These are phyloP conservation scores for Chernovozyma sophiae-reginae DNA, from an alignment of 1,139 yeast genomes.

Conservation along the genomic window DNA sequence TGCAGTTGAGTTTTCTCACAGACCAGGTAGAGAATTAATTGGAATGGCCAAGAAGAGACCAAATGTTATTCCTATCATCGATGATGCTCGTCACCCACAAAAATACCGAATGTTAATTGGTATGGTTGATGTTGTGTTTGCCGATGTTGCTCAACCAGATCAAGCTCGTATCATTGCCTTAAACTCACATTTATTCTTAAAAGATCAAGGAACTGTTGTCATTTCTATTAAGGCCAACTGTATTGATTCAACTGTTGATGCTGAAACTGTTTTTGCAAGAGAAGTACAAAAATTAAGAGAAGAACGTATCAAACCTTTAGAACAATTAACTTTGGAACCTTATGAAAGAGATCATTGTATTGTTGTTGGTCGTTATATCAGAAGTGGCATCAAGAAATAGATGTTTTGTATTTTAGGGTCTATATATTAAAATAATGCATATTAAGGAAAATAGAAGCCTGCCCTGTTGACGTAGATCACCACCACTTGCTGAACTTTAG, in stretches of 20 bases:
- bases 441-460: background rate
- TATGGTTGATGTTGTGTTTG: constrained; percentile 97
- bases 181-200: constrained; percentile 95
- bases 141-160: constrained; percentile 99
- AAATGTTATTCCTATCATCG: constrained; percentile 95
- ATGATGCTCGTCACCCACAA: constrained; percentile 99
- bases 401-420: constrained; percentile 3
- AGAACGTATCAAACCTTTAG: constrained; percentile 97
- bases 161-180: constrained; percentile 99
- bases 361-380: constrained; percentile 93
- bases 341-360: constrained; percentile 99
- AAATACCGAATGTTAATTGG: constrained; percentile 98
- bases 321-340: constrained; percentile 97
- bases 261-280: constrained; percentile 98
- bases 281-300: constrained; percentile 98
- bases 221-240: constrained; percentile 99
- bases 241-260: constrained; percentile 98
- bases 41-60: constrained; percentile 99
- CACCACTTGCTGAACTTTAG: too few species aligned
- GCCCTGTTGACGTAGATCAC: too few species aligned
- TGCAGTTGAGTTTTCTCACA: constrained; percentile 98
- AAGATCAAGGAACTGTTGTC: constrained; percentile 97
- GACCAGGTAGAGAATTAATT: constrained; percentile 99
- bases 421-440: constrained; percentile 8
- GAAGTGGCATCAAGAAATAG: constrained; percentile 71